These are phyloP conservation scores for Aspergillus ustus DNA, from an alignment of 2,329 filamentous ascomycete genomes.

Conservation along the genomic window DNA sequence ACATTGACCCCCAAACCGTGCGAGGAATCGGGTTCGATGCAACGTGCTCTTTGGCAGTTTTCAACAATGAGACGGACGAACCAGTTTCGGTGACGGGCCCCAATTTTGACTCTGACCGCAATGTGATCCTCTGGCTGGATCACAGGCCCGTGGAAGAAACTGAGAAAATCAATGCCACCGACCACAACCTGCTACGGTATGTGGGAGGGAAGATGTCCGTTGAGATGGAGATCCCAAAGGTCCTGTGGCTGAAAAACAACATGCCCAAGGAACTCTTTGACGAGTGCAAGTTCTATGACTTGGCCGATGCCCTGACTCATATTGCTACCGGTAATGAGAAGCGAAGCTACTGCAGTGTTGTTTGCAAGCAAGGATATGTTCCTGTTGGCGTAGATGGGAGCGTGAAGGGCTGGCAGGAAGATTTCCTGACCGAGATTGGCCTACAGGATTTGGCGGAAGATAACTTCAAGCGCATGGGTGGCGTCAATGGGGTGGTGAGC, in stretches of 20 bases:
- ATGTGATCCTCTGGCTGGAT: slow-evolving; percentile 97
- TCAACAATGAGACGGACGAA: slow-evolving; percentile 85
- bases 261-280: slow-evolving; percentile 92
- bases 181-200: slow-evolving; percentile 91
- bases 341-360: slow-evolving; percentile 91
- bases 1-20: slow-evolving; percentile 74
- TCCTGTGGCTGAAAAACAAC: slow-evolving; percentile 97
- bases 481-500: slow-evolving; percentile 91
- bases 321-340: slow-evolving; percentile 91
- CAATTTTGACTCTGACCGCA: slow-evolving; percentile 85
- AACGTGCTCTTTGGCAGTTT: slow-evolving; percentile 95
- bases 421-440: slow-evolving; percentile 86
- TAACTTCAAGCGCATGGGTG: slow-evolving; percentile 90
- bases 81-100: slow-evolving; percentile 89
- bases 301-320: slow-evolving; percentile 91
- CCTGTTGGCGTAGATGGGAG: slow-evolving; percentile 97
- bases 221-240: slow-evolving; percentile 99
- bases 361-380: slow-evolving; percentile 96
- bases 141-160: slow-evolving; percentile 91
- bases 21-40: slow-evolving; percentile 96
- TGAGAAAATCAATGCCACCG: slow-evolving; percentile 87
- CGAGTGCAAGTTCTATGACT: slow-evolving; percentile 95
- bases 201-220: slow-evolving; percentile 98
- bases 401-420: slow-evolving; percentile 97
- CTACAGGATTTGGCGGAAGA: slow-evolving; percentile 82